Evolutionary conservation across 805 yeast species (phyloP).

Genomic region (Torulaspora microellipsoides): DNA sequence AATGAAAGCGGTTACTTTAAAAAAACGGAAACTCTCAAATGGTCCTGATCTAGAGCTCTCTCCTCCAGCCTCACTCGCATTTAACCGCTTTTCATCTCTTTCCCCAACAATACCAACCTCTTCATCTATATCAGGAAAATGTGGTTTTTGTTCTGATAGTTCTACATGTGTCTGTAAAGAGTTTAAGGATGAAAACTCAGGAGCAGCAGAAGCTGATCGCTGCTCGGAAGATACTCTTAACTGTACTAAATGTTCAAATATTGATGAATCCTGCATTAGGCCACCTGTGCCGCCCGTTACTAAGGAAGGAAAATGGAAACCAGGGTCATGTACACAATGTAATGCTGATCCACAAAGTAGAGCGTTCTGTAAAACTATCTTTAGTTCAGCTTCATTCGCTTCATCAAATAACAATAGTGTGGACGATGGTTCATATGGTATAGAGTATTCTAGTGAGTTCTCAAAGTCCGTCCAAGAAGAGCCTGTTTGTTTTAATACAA

Average conservation of each 20-base stretch:
- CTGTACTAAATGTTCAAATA: slow-evolving; percentile 46
- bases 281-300: slow-evolving; percentile 16
- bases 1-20: slow-evolving; percentile 51
- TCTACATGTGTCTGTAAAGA: slow-evolving; percentile 92
- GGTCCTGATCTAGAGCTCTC: not conserved
- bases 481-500: not conserved
- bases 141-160: slow-evolving; percentile 92
- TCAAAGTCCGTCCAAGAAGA: too few species aligned
- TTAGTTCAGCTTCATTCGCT: slow-evolving; percentile 37
- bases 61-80: not conserved
- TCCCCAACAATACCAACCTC: not conserved
- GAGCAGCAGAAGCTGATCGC: slow-evolving; percentile 18
- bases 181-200: slow-evolving; percentile 43
- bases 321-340: slow-evolving; percentile 82
- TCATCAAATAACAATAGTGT: not conserved
- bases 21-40: slow-evolving; percentile 6
- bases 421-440: not conserved
- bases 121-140: slow-evolving; percentile 27
- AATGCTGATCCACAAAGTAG: slow-evolving; percentile 85
- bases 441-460: too few species aligned
- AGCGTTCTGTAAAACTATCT: slow-evolving; percentile 80
- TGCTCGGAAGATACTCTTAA: slow-evolving; percentile 21
- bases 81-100: not conserved
- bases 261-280: slow-evolving; percentile 29
- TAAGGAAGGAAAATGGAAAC: slow-evolving; percentile 40